Base-by-base conservation (phyloP, 306 rosid genomes). In the Quercus agrifolia region DNA sequence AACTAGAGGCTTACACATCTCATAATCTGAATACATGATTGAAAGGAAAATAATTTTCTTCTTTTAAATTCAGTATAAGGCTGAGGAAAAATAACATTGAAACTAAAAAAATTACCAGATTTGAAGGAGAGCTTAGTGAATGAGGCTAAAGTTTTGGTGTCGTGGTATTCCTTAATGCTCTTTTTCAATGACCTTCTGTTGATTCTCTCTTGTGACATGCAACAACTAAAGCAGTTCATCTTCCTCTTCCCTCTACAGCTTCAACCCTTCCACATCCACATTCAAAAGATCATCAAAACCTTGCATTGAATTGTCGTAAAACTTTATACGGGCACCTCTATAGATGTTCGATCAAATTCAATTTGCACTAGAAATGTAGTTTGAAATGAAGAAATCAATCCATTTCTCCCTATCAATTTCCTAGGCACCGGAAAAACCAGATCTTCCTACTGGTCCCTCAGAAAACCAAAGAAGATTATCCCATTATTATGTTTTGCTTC, bases 221-320 rank as follows among this genome's bases (percentile, higher is more conserved):
- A 91, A 79, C 93, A 95, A 19, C 86, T 54, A 79, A 92, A 91
- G 88, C 95, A 95, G 51, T 81, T 87, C 97, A 95, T 95, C 79
- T 77, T 92, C 82, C 61, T 49, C 73, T n/a, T n/a, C 70, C 82
- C 27, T 67, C 72, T 56, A 51, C 52, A 56, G 68, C 83, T 81
- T 56, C 77, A 77, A 84, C 38, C 68, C 17, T 7, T 80, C 61
- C 86, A 63, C 78, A 78, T 11, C 85, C 72, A 52, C 89, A 38
- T 61, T 68, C 77, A 81, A 5, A 73, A 2, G 73, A 57, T 62
- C 82, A 68, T 76, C 63, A 76, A 79, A 59, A 63, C 70, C 61
- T 63, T 74, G 78, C 86, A 84, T 82, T 72, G 70, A 17, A 74
- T 71, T 80, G 70, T 59, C 67, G 33, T 27, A 82, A 55, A 56